These are phyloP conservation scores for Ramaria rubella DNA, from an alignment of 768 basidiomycete species.

Conservation along the genomic window DNA sequence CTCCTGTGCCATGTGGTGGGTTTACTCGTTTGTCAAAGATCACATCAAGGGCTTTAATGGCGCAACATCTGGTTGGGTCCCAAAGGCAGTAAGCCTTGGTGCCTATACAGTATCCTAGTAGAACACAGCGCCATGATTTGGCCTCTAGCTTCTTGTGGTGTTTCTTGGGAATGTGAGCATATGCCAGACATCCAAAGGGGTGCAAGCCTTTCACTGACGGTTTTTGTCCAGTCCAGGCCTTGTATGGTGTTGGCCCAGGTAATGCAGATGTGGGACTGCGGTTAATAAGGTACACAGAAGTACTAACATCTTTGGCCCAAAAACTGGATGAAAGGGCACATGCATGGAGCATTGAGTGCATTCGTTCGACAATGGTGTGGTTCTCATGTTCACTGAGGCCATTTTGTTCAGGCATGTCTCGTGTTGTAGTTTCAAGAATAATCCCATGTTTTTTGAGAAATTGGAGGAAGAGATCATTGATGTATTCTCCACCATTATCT, in stretches of 20 bases:
- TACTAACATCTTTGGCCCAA: constrained; percentile 15
- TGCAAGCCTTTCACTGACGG: not conserved
- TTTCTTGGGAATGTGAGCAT: not conserved
- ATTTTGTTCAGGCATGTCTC: constrained; percentile 20
- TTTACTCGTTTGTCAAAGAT: not conserved
- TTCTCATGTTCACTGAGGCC: too few species aligned
- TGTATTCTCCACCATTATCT: too few species aligned
- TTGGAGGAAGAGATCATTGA: not conserved
- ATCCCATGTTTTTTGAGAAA: constrained; percentile 10
- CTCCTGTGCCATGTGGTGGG: not conserved
- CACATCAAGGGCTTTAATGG: not conserved
- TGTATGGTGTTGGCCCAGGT: too few species aligned
- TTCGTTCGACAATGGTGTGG: too few species aligned
- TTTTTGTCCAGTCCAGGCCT: not conserved
- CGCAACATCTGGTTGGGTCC: not conserved
- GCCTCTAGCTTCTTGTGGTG: too few species aligned
- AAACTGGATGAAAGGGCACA: constrained; percentile 8
- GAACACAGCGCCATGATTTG: not conserved
- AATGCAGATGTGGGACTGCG: constrained; percentile 11
- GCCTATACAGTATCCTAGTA: too few species aligned
- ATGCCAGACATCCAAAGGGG: not conserved
- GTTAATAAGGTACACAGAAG: constrained; percentile 15
- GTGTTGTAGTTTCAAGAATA: constrained; percentile 6
- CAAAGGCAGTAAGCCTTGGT: too few species aligned
- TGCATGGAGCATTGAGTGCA: constrained; percentile 13